A percentile compares a stretch with the other conserved stretches of the same genome.
These are phyloP conservation scores for Colletotrichum sp. DNA, from an alignment of 2,329 filamentous ascomycete genomes.

Conservation along the genomic window DNA sequence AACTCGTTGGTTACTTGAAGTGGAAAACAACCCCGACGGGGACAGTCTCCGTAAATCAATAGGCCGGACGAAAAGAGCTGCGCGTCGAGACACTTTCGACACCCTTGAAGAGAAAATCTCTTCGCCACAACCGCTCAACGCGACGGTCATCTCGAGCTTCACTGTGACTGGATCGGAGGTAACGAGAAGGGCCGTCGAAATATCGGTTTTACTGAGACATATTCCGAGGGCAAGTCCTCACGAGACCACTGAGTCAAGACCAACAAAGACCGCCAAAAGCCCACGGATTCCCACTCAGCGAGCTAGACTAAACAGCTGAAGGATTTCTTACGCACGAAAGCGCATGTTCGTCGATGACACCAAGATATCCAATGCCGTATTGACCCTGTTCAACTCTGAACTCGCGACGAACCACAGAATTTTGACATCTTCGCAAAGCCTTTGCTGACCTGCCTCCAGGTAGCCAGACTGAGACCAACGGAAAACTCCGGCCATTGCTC, in stretches of 20 bases:
- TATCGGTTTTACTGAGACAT: slow-evolving; percentile 1
- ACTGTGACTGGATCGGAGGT: slow-evolving; percentile 6
- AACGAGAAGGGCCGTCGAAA: background rate
- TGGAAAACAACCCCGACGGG: background rate
- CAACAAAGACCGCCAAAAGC: background rate
- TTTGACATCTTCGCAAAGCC: background rate
- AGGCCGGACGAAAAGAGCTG: background rate
- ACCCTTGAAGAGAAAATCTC: background rate
- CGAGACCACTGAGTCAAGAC: background rate
- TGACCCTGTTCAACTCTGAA: background rate
- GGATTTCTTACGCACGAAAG: background rate
- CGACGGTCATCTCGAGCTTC: background rate
- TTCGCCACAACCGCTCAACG: background rate
- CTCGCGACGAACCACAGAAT: background rate
- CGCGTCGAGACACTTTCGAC: background rate
- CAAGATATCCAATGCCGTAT: background rate
- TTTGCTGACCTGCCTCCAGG: background rate
- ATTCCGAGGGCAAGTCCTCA: slow-evolving; percentile 7
- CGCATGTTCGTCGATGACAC: background rate
- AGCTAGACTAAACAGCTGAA: background rate
- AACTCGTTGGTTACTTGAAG: background rate
- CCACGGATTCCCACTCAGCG: background rate
- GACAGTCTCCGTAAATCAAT: background rate
- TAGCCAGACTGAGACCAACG: background rate
- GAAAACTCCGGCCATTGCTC: background rate